These are phyloP conservation scores for Ceratocystis eucalypticola DNA, from an alignment of 2,329 filamentous ascomycete genomes.

Conservation along the genomic window DNA sequence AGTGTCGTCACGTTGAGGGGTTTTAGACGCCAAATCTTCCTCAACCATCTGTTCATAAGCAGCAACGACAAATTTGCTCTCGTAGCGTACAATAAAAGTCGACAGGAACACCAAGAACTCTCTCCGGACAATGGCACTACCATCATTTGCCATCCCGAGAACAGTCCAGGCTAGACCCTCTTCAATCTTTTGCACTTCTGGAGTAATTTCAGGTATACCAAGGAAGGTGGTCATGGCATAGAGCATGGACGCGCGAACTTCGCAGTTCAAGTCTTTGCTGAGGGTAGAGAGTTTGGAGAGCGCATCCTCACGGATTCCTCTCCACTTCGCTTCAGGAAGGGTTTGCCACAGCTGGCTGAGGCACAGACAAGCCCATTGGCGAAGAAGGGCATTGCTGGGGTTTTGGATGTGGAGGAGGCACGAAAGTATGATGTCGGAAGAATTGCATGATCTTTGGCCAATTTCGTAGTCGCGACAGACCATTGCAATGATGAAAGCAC, in stretches of 20 bases:
- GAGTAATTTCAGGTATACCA: constrained; percentile 81
- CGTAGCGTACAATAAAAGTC: constrained; percentile 76
- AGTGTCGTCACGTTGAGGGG: constrained; percentile 41
- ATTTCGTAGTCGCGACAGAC: constrained; percentile 91
- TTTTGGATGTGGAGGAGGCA: constrained; percentile 76
- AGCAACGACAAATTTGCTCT: constrained; percentile 81
- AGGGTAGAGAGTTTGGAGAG: constrained; percentile 69
- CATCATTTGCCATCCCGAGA: constrained; percentile 83
- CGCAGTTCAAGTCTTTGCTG: constrained; percentile 72
- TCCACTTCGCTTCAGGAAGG: constrained; percentile 86
- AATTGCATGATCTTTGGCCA: constrained; percentile 81
- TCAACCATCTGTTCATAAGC: constrained; percentile 83
- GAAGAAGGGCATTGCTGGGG: constrained; percentile 70
- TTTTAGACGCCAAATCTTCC: constrained; percentile 56
- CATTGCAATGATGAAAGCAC: constrained; percentile 92
- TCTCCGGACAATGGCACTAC: constrained; percentile 84
- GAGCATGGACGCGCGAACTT: constrained; percentile 85
- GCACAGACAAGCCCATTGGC: constrained; percentile 93
- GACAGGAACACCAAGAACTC: constrained; percentile 91
- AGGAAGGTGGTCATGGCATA: constrained; percentile 90
- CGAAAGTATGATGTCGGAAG: constrained; percentile 77
- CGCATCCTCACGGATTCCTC: constrained; percentile 78
- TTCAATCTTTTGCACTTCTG: constrained; percentile 81
- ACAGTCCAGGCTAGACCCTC: constrained; percentile 81
- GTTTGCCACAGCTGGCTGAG: constrained; percentile 90